A percentile compares a stretch with the other conserved stretches of the same genome.
These are phyloP conservation scores for Leccinum uliginosum DNA, from an alignment of 768 basidiomycete genomes.

Conservation along the genomic window DNA sequence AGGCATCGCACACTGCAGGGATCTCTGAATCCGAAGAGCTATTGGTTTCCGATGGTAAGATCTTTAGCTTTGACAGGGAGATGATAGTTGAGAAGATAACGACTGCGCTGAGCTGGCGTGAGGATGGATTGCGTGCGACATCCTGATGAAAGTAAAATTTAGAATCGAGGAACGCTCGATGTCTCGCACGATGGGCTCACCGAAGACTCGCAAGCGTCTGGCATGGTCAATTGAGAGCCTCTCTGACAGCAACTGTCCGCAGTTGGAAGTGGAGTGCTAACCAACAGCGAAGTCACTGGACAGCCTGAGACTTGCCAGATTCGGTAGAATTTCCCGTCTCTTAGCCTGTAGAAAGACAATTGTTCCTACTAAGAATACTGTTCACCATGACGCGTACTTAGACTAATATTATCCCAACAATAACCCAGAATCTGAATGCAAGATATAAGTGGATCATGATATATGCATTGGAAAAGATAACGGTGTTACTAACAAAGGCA, in stretches of 20 bases:
- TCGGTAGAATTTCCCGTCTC: neutral
- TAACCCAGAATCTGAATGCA: neutral
- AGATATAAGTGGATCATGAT: neutral
- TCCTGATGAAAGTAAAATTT: neutral
- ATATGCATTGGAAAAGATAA: neutral
- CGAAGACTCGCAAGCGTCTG: neutral
- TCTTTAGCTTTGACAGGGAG: neutral
- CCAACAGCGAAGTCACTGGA: too few relatives aligned
- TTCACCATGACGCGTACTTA: neutral
- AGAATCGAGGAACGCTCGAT: neutral
- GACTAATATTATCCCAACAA: neutral
- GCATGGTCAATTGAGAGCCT: neutral
- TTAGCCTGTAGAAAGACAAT: too few relatives aligned
- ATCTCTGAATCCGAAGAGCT: neutral
- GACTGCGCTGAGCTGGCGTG: neutral
- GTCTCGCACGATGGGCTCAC: neutral
- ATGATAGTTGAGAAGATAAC: neutral
- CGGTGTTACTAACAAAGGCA: neutral
- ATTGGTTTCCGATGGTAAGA: neutral
- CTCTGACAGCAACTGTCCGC: neutral
- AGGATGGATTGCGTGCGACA: neutral
- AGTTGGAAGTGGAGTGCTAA: neutral
- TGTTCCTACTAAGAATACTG: neutral
- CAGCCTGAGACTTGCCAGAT: neutral
- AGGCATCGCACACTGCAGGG: too few relatives aligned